These are phyloP conservation scores for Candida khao-thaluensis DNA, from an alignment of 805 yeast genomes.

Conservation along the genomic window DNA sequence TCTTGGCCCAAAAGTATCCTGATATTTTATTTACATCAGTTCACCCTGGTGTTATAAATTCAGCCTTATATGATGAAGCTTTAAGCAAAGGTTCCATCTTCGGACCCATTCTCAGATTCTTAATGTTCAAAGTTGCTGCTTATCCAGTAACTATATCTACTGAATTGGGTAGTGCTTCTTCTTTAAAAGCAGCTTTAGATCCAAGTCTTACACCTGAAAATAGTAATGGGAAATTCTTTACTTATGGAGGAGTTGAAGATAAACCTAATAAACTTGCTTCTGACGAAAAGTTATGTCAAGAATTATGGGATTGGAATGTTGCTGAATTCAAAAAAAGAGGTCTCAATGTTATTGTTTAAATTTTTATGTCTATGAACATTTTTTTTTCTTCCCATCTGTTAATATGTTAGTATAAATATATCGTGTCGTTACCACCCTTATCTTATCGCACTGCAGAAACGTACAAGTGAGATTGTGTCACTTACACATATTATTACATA, in stretches of 20 bases:
- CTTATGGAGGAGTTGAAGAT: conserved; percentile 31
- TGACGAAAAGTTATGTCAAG: conserved; percentile 18
- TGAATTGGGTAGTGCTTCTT: conserved; percentile 36
- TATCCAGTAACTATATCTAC: conserved; percentile 25
- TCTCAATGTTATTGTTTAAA: conserved; percentile 4
- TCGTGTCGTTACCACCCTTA: conserved; percentile 4
- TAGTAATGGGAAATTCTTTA: conserved; percentile 31
- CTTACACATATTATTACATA: not conserved
- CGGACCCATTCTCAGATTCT: not conserved
- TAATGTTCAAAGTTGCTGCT: conserved; percentile 16
- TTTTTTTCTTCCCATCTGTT: no score
- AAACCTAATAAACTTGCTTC: conserved; percentile 25
- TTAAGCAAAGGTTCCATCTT: conserved; percentile 4
- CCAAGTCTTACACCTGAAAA: conserved; percentile 18
- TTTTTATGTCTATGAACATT: not conserved
- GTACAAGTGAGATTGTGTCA: conserved; percentile 8
- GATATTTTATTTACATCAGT: conserved; percentile 32
- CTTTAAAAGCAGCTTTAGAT: conserved; percentile 36
- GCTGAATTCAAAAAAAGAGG: conserved; percentile 12
- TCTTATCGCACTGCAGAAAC: conserved; percentile 3
- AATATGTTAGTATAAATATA: not conserved
- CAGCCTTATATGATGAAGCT: conserved; percentile 28
- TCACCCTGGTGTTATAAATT: conserved; percentile 40
- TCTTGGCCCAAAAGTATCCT: conserved; percentile 28
- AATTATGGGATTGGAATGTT: conserved; percentile 29